phyloP scores from a whole-genome alignment of 2,329 filamentous ascomycete genomes.

The Nemania bipapillata region DNA sequence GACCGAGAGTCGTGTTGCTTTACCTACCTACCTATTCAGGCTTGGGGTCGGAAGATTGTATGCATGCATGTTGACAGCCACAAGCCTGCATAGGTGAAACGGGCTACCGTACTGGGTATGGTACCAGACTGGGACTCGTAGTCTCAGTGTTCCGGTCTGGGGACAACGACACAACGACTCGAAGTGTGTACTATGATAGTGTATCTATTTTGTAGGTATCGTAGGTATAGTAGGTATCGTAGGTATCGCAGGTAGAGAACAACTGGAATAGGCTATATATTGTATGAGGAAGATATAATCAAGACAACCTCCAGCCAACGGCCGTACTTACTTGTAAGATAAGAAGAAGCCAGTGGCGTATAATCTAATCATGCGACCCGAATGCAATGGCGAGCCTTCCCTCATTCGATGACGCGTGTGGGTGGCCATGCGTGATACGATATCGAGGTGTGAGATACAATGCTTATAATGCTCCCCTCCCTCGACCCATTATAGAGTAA shows the following conservation, averaged over 20 bases:
- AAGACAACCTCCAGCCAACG: neutral
- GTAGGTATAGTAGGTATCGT: too few relatives aligned
- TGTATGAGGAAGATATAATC: neutral
- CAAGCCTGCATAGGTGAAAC: constrained; percentile 20
- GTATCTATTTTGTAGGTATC: neutral
- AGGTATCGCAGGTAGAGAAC: neutral
- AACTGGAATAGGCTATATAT: neutral
- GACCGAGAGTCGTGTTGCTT: constrained; percentile 1
- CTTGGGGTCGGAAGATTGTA: constrained; percentile 8
- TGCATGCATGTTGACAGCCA: constrained; percentile 29
- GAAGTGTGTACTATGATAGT: neutral
- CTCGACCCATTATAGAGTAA: constrained; percentile 17
- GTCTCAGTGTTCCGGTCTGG: neutral
- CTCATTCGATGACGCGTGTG: constrained; percentile 23
- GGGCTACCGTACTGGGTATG: constrained; percentile 12
- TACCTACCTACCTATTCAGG: neutral
- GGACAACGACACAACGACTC: neutral
- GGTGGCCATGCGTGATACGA: constrained; percentile 30
- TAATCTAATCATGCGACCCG: constrained; percentile 33
- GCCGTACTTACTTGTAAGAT: too few relatives aligned
- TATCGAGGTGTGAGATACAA: constrained; percentile 17
- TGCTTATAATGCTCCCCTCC: constrained; percentile 2
- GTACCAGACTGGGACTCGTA: constrained; percentile 1
- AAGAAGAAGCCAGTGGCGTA: constrained; percentile 13
- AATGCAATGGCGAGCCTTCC: constrained; percentile 29